Conservation (phyloP, 2,329 filamentous ascomycete genomes). For the Penicillium polonicum region DNA sequence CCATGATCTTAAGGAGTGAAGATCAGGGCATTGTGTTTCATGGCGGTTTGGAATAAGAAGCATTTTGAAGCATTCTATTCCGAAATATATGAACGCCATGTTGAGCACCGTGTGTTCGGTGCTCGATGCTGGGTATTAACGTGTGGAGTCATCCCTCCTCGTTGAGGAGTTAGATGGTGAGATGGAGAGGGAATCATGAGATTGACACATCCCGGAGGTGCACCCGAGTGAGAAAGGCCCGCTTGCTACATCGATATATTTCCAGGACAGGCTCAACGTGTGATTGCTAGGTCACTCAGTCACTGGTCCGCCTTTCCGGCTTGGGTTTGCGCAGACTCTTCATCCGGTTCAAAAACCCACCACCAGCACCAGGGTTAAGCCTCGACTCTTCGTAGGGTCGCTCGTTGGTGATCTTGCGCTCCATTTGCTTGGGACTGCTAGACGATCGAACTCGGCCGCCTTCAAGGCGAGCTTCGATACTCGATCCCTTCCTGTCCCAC, state of each 20-base stretch:
- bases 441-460: constrained; percentile 48
- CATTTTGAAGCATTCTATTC: constrained; percentile 12
- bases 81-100: constrained; percentile 23
- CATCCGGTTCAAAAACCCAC: constrained; percentile 73
- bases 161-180: not conserved
- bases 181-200: not conserved
- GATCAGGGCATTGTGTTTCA: constrained; percentile 3
- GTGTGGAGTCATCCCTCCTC: constrained; percentile 22
- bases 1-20: not conserved
- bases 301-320: constrained; percentile 41
- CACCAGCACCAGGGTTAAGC: constrained; percentile 51
- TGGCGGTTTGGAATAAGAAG: not conserved
- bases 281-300: constrained; percentile 13
- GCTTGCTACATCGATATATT: not conserved
- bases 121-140: constrained; percentile 29
- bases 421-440: constrained; percentile 62
- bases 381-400: constrained; percentile 39
- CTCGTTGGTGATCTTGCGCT: constrained; percentile 66
- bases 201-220: not conserved
- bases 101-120: constrained; percentile 15
- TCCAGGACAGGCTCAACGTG: not conserved
- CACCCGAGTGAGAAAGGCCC: not conserved
- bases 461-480: constrained; percentile 48
- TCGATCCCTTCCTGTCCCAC: constrained; percentile 63
- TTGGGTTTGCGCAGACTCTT: constrained; percentile 68